phyloP scores from a whole-genome alignment of 2,329 filamentous ascomycete species.

The Domatiomyces catenatus region DNA sequence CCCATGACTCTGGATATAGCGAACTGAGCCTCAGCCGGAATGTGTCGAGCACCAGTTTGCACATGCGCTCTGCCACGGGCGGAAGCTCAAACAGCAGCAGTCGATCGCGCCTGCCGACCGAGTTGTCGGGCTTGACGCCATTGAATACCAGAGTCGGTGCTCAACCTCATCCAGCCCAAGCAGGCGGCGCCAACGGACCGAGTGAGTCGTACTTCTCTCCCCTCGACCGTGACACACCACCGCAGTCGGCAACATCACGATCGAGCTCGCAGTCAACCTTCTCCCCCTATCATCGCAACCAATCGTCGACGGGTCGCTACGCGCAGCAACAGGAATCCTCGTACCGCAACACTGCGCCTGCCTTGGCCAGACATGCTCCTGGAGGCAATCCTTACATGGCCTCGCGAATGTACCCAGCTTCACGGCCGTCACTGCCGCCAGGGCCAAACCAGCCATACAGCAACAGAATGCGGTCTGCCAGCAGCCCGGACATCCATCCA shows the following conservation, averaged over 20 bases:
- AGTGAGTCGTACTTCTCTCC: constrained; percentile 94
- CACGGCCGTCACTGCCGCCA: constrained; percentile 57
- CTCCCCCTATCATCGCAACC: constrained; percentile 58
- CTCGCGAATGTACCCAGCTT: constrained; percentile 41
- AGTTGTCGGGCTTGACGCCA: neutral
- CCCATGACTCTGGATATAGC: constrained; percentile 26
- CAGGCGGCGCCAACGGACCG: constrained; percentile 32
- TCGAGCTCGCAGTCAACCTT: constrained; percentile 44
- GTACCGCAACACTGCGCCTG: constrained; percentile 77
- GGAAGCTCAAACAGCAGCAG: constrained; percentile 28
- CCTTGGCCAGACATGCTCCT: constrained; percentile 61
- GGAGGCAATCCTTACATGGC: constrained; percentile 46
- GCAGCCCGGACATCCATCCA: constrained; percentile 82
- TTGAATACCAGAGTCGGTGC: constrained; percentile 9
- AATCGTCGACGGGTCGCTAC: neutral
- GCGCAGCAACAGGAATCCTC: constrained; percentile 52
- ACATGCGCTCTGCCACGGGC: constrained; percentile 59
- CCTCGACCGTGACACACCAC: constrained; percentile 42
- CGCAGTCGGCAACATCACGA: constrained; percentile 38
- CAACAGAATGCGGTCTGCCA: constrained; percentile 71
- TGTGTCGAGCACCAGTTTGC: constrained; percentile 57
- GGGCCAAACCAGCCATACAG: constrained; percentile 41
- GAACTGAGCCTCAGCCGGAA: constrained; percentile 47
- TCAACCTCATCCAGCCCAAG: constrained; percentile 36
- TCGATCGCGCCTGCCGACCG: neutral